phyloP scores from a whole-genome alignment of 495 filamentous ascomycete genomes.

The Aspergillus biplanus region DNA sequence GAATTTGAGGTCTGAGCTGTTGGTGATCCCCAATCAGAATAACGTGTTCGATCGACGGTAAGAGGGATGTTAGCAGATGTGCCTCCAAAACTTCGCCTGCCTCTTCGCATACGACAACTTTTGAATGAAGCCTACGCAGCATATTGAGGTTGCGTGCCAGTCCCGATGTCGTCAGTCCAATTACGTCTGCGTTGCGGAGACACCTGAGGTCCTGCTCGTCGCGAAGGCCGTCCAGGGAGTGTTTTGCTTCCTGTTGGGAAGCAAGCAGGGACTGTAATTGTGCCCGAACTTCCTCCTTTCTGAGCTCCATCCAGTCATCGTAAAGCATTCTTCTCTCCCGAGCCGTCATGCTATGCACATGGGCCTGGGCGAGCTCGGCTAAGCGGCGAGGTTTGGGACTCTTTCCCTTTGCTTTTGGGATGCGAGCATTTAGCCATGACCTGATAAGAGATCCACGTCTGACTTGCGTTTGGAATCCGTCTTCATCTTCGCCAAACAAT shows the following conservation, averaged over 20 bases:
- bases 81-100: conserved; percentile 78
- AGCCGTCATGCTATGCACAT: neutral
- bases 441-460: neutral
- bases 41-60: conserved; percentile 71
- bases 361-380: neutral
- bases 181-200: conserved; percentile 52
- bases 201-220: conserved; percentile 44
- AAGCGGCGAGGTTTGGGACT: neutral
- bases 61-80: conserved; percentile 67
- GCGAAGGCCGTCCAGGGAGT: conserved; percentile 33
- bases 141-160: conserved; percentile 67
- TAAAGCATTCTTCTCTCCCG: neutral
- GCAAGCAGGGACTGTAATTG: neutral
- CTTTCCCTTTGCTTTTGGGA: neutral
- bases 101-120: conserved; percentile 77
- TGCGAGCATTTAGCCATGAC: neutral
- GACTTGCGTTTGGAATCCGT: neutral
- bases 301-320: conserved; percentile 22
- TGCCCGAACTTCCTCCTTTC: neutral
- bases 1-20: conserved; percentile 71
- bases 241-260: conserved; percentile 34
- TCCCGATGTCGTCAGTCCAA: conserved; percentile 77
- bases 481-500: neutral
- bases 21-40: conserved; percentile 80
- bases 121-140: conserved; percentile 61